Evolutionary conservation across 2,329 filamentous ascomycete species (phyloP), one percentile per base, ranked within the genome.

Genomic region (Claviceps pusilla): DNA sequence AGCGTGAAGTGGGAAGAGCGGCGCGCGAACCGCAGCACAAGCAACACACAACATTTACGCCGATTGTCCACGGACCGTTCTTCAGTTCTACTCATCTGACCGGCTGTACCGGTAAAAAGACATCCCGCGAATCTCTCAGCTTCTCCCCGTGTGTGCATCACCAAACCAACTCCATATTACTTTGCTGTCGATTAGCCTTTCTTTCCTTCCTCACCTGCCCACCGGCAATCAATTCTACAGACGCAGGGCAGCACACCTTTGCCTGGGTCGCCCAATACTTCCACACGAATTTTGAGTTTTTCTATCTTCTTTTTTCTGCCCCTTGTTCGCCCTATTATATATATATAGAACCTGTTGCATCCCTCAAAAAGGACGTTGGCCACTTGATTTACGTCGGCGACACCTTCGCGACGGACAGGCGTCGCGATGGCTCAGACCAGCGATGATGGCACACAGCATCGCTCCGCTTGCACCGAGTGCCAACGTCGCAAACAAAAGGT

Each of bases 381-480:
- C 11, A 45, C 29, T 33, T 28, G 12, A 42, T 31, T 29, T 46
- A 31, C 35, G 24, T 16, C 35, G 4, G 52, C 33, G 16, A 37
- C 37, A 41, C 37, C 14, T 16, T 37, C 47, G 33, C 28, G 37
- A 45, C 33, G 11, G 7, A 42, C n/a, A 29, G 5, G 48, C 29
- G 31, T 24, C 53, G 56, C 51, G 5, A 59, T 59, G 61, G 57
- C 54, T 28, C 53, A 53, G 24, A 57, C 48, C 24, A 29, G 55
- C 41, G 47, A 48, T 19, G 58, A 62, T 11, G 56, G 48, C 50
- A 53, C 50, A n/a, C 55, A 56, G 28, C 47, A 54, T 49, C 65
- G 66, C 46, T 58, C 66, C 19, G 71, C 73, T 49, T 75, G 73
- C 57, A 70, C 71, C 3, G 73, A 75, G 60, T 75, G 68, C 54